phyloP scores from a whole-genome alignment of 2,329 filamentous ascomycete species.

The Dactylellina leptospora region DNA sequence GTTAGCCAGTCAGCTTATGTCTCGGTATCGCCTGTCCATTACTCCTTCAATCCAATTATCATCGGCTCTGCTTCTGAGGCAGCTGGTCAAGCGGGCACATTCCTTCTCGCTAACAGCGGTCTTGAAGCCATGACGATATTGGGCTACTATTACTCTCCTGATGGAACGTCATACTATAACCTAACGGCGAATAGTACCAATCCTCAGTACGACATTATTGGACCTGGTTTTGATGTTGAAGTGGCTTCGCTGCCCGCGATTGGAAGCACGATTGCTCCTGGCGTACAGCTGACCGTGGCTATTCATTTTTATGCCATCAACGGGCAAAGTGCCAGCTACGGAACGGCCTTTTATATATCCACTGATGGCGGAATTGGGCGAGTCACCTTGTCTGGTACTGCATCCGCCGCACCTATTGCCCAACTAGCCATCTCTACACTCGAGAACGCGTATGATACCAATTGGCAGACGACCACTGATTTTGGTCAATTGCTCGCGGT shows the following conservation, averaged over 20 bases:
- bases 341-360: slow-evolving; percentile 60
- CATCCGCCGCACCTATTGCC: slow-evolving; percentile 59
- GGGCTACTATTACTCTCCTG: slow-evolving; percentile 60
- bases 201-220: slow-evolving; percentile 57
- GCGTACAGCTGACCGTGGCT: slow-evolving; percentile 58
- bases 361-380: slow-evolving; percentile 59
- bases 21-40: slow-evolving; percentile 61
- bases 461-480: slow-evolving; percentile 41
- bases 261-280: slow-evolving; percentile 58
- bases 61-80: slow-evolving; percentile 58
- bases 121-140: slow-evolving; percentile 59
- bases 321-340: slow-evolving; percentile 58
- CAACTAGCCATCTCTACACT: slow-evolving; percentile 59
- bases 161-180: slow-evolving; percentile 57
- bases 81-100: slow-evolving; percentile 58
- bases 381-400: slow-evolving; percentile 58
- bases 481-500: slow-evolving; percentile 7
- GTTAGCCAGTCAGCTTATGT: slow-evolving; percentile 64
- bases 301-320: slow-evolving; percentile 59
- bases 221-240: slow-evolving; percentile 58
- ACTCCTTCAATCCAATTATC: slow-evolving; percentile 62
- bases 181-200: slow-evolving; percentile 57
- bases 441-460: slow-evolving; percentile 59
- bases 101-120: slow-evolving; percentile 61
- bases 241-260: slow-evolving; percentile 58